Evolutionary conservation across 768 basidiomycete genomes (phyloP).

Genomic region (Boletus sp.): DNA sequence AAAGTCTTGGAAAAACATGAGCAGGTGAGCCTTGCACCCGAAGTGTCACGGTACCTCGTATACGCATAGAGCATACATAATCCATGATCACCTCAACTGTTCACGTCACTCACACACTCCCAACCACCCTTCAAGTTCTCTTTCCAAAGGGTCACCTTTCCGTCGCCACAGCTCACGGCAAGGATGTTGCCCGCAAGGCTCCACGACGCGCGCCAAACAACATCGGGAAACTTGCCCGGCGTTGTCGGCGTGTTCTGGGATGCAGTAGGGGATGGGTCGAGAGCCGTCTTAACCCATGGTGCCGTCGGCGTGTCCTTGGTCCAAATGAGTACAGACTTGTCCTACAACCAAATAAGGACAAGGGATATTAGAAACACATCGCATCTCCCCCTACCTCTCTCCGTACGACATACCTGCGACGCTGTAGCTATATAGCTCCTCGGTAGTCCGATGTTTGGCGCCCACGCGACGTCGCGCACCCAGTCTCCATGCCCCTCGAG

Average conservation of each 20-base stretch:
- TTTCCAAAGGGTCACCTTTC: conserved; percentile 98
- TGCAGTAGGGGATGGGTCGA: conserved; percentile 63
- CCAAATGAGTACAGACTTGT: conserved; percentile 89
- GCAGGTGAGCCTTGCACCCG: no score
- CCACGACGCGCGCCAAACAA: conserved; percentile 99
- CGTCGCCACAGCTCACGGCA: conserved; percentile 96
- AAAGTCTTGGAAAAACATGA: no score
- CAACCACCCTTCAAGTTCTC: conserved; percentile 92
- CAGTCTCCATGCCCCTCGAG: conserved; percentile 94
- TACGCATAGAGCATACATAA: neutral
- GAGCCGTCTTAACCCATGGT: conserved; percentile 75
- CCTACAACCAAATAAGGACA: conserved; percentile 33
- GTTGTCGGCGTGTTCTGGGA: conserved; percentile 42
- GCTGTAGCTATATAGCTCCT: conserved; percentile 95
- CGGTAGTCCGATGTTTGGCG: conserved; percentile 93
- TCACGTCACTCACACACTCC: conserved; percentile 97
- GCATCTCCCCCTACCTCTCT: neutral
- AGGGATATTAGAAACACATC: neutral
- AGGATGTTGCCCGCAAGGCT: conserved; percentile 93
- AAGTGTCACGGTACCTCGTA: neutral
- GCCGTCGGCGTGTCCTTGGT: conserved; percentile 74
- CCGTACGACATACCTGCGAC: conserved; percentile 57
- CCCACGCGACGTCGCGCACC: conserved; percentile 99
- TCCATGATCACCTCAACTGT: conserved; percentile 49
- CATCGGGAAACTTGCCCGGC: conserved; percentile 89